A percentile compares a stretch with the other conserved stretches of the same genome.
phyloP scores from a whole-genome alignment of 2,329 filamentous ascomycete genomes.

The Lachnellula hyalina region DNA sequence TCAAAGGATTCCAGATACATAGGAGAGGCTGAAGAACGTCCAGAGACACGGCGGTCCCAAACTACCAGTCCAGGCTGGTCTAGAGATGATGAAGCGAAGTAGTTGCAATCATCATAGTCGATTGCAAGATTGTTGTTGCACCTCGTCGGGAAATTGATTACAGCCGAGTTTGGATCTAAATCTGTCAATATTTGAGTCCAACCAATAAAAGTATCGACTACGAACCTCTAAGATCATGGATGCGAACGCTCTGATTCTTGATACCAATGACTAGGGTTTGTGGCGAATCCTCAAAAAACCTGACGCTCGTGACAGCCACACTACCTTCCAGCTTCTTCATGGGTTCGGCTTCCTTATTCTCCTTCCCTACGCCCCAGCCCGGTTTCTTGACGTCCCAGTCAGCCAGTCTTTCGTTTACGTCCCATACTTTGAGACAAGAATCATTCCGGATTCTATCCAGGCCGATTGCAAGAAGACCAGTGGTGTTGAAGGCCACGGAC shows the following conservation, averaged over 20 bases:
- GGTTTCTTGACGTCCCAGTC: conserved; percentile 41
- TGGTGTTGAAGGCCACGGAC: conserved; percentile 72
- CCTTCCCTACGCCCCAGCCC: conserved; percentile 37
- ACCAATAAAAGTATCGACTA: not conserved
- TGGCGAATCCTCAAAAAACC: conserved; percentile 74
- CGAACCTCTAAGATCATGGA: conserved; percentile 74
- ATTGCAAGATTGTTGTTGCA: conserved; percentile 70
- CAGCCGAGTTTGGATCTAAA: conserved; percentile 45
- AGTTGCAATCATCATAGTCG: conserved; percentile 75
- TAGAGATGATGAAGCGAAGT: conserved; percentile 74
- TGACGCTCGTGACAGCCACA: conserved; percentile 75
- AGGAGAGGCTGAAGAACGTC: conserved; percentile 46
- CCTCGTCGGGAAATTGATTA: conserved; percentile 57
- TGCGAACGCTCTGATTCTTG: conserved; percentile 66
- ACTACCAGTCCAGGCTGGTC: conserved; percentile 70
- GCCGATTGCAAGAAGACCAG: conserved; percentile 68
- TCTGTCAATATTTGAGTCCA: conserved; percentile 18
- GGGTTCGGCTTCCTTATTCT: conserved; percentile 38
- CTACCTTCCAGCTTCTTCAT: conserved; percentile 56
- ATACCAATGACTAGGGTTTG: conserved; percentile 71
- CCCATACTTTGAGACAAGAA: conserved; percentile 77
- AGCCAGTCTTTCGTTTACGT: conserved; percentile 57
- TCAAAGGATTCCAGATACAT: conserved; percentile 54
- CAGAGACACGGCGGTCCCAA: conserved; percentile 68
- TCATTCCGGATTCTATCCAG: conserved; percentile 78